Conservation (phyloP, 495 filamentous ascomycete species). For the Aspergillus mulundensis region DNA sequence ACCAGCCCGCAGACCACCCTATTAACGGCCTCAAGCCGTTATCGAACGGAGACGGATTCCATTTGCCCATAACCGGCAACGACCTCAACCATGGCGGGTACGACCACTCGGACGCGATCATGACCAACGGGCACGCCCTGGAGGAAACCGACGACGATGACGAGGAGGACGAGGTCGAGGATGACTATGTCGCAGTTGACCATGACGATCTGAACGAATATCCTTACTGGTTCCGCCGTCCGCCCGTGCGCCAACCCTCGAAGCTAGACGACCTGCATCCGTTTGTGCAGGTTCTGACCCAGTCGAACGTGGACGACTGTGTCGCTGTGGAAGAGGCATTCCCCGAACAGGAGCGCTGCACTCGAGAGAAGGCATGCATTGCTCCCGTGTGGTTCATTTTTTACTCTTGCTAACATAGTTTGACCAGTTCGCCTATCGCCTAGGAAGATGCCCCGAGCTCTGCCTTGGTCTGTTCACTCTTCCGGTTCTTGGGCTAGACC, state of each 20-base stretch:
- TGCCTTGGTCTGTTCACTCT: constrained; percentile 75
- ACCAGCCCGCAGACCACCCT: constrained; percentile 12
- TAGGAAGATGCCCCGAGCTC: constrained; percentile 73
- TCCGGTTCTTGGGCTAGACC: constrained; percentile 36
- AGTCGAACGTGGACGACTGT: constrained; percentile 73
- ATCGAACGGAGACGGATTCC: constrained; percentile 32
- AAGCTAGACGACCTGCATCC: constrained; percentile 56
- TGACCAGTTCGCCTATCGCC: constrained; percentile 73
- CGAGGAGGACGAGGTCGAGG: constrained; percentile 40
- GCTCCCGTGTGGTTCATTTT: background rate
- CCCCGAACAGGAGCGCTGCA: constrained; percentile 64
- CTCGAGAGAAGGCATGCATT: constrained; percentile 69
- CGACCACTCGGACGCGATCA: constrained; percentile 21
- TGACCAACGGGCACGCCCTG: constrained; percentile 35
- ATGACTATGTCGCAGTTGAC: constrained; percentile 42
- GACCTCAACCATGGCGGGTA: constrained; percentile 34
- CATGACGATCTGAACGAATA: constrained; percentile 42
- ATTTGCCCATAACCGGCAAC: constrained; percentile 27
- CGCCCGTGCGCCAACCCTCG: constrained; percentile 37
- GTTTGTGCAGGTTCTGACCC: constrained; percentile 65
- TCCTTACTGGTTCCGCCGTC: constrained; percentile 43
- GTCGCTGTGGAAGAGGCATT: constrained; percentile 75
- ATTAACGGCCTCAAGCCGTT: constrained; percentile 32
- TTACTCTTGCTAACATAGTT: background rate
- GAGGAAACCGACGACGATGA: constrained; percentile 34